These are phyloP conservation scores for Dillenia suffruticosa DNA, from an alignment of 164 flowering plant species.

Conservation along the genomic window DNA sequence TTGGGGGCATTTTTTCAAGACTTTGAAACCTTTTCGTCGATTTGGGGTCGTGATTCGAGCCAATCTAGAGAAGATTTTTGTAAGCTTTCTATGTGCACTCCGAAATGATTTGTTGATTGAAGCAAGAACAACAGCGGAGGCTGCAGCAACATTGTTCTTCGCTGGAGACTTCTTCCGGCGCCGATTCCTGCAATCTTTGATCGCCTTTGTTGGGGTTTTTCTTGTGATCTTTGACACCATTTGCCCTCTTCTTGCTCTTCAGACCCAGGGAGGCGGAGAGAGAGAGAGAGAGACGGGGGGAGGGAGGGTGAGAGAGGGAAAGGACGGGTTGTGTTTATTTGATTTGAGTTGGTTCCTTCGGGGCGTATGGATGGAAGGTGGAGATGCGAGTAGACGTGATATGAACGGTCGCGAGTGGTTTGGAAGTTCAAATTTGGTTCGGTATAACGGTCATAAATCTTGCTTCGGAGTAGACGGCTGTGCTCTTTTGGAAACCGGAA, in stretches of 20 bases:
- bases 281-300: slow-evolving; percentile 1
- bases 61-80: slow-evolving; percentile 57
- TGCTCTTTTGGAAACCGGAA: too few relatives aligned
- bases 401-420: slow-evolving; percentile 4
- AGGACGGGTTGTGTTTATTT: background rate
- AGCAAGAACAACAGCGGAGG: slow-evolving; percentile 41
- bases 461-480: slow-evolving; percentile 17
- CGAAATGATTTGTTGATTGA: slow-evolving; percentile 57
- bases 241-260: slow-evolving; percentile 4
- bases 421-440: slow-evolving; percentile 30
- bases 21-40: slow-evolving; percentile 33
- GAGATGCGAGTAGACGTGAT: background rate
- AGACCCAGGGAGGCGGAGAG: slow-evolving; percentile 1
- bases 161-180: slow-evolving; percentile 39
- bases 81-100: slow-evolving; percentile 62
- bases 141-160: slow-evolving; percentile 23
- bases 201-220: slow-evolving; percentile 47
- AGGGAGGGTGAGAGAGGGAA: too few relatives aligned
- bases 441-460: slow-evolving; percentile 33
- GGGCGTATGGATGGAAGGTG: slow-evolving; percentile 1
- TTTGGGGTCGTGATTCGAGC: slow-evolving; percentile 41
- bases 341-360: background rate
- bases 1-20: slow-evolving; percentile 21
- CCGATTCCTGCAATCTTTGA: slow-evolving; percentile 32
- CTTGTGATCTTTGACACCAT: slow-evolving; percentile 68